Conservation (phyloP, 208 protist species). For the Trypanosoma rangeli region DNA sequence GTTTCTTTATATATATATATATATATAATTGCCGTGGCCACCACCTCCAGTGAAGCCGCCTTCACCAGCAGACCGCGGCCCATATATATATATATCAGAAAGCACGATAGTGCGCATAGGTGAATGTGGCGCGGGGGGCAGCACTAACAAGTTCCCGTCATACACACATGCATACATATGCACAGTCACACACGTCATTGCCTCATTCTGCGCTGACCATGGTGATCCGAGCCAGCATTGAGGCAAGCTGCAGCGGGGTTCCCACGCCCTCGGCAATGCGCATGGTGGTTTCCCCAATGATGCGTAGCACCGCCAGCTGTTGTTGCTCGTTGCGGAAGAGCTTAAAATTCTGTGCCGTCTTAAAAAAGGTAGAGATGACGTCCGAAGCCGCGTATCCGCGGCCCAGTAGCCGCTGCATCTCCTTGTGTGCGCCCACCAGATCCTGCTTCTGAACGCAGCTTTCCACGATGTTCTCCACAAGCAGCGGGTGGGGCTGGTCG, state of each 20-base stretch:
- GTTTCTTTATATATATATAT: too few species aligned
- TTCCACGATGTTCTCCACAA: slow-evolving; percentile 92
- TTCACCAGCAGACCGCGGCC: too few species aligned
- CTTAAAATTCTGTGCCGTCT: slow-evolving; percentile 68
- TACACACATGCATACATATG: neutral
- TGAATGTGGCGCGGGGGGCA: too few species aligned
- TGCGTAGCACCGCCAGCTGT: slow-evolving; percentile 75
- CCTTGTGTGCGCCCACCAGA: slow-evolving; percentile 70
- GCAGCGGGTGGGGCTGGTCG: slow-evolving; percentile 97
- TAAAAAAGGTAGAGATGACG: slow-evolving; percentile 97
- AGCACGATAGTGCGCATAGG: neutral
- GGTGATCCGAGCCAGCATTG: slow-evolving; percentile 81
- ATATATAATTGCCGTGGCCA: too few species aligned
- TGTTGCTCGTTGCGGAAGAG: slow-evolving; percentile 72
- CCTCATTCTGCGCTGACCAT: slow-evolving; percentile 1
- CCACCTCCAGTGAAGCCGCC: too few species aligned
- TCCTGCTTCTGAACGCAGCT: slow-evolving; percentile 81
- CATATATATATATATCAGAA: too few species aligned
- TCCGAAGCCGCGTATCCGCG: slow-evolving; percentile 95
- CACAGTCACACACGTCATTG: neutral
- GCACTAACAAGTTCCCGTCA: neutral
- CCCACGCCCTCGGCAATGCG: slow-evolving; percentile 85
- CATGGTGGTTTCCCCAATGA: slow-evolving; percentile 87
- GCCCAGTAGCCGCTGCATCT: slow-evolving; percentile 79
- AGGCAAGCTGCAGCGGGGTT: slow-evolving; percentile 80